Conservation (phyloP, 768 basidiomycete genomes). For the Tylopilus felleus region DNA sequence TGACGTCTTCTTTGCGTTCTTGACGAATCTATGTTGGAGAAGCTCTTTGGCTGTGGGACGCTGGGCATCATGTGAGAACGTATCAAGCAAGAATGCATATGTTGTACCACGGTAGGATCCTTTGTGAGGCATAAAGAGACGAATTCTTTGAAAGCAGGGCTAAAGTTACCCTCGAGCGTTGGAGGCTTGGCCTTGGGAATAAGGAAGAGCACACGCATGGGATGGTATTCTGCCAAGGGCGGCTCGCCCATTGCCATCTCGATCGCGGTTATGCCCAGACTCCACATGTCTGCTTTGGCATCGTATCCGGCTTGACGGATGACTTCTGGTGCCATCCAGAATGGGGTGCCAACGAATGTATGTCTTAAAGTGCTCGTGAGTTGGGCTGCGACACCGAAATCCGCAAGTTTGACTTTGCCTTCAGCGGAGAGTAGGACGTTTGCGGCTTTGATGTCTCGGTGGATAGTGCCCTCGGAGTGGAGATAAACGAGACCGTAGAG, state of each 20-base stretch:
- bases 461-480: constrained; percentile 94
- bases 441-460: constrained; percentile 98
- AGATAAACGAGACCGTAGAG: constrained; percentile 92
- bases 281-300: constrained; percentile 96
- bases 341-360: constrained; percentile 96
- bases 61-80: constrained; percentile 39
- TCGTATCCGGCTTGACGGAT: constrained; percentile 97
- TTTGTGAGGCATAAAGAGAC: constrained; percentile 88
- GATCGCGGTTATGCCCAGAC: constrained; percentile 94
- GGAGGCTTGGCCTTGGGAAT: constrained; percentile 98
- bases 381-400: constrained; percentile 98
- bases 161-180: constrained; percentile 82
- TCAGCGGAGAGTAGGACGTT: constrained; percentile 88
- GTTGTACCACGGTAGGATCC: constrained; percentile 68
- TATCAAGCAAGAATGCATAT: constrained; percentile 19
- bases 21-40: constrained; percentile 91
- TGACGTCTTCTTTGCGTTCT: constrained; percentile 75
- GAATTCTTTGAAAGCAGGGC: constrained; percentile 88
- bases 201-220: constrained; percentile 96
- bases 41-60: constrained; percentile 90
- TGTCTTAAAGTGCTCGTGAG: constrained; percentile 91
- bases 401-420: constrained; percentile 95
- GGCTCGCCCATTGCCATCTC: constrained; percentile 99
- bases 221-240: constrained; percentile 94
- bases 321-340: constrained; percentile 99